phyloP scores from a whole-genome alignment of 2,329 filamentous ascomycete genomes.

The Epichloe typhina region DNA sequence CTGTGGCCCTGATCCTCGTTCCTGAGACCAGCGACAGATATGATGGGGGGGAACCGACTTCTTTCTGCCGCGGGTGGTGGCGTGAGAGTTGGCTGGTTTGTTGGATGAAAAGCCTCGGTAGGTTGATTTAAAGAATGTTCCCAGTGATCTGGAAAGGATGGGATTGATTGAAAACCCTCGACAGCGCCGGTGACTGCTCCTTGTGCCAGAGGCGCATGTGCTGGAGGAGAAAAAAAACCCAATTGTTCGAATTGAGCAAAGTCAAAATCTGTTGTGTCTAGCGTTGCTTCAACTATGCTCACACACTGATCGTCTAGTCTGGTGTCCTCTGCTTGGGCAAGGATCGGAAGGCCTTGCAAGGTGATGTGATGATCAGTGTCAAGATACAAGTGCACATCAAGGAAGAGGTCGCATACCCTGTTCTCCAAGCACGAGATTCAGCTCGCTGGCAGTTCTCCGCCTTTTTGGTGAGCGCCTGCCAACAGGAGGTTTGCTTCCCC shows the following conservation, averaged over 20 bases:
- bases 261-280: constrained; percentile 21
- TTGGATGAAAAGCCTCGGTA: constrained; percentile 4
- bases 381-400: not conserved
- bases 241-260: constrained; percentile 22
- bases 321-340: constrained; percentile 12
- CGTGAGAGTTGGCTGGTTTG: not conserved
- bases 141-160: constrained; percentile 14
- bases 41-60: not conserved
- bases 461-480: constrained; percentile 24
- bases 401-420: constrained; percentile 18
- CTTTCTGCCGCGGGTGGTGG: not conserved
- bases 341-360: constrained; percentile 12
- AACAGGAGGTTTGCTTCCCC: constrained; percentile 6
- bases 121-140: constrained; percentile 8
- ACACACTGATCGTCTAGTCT: constrained; percentile 14
- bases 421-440: constrained; percentile 21
- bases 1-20: not conserved
- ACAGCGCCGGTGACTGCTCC: constrained; percentile 9
- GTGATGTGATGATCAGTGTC: not conserved
- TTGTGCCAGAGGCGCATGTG: constrained; percentile 18
- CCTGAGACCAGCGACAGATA: not conserved
- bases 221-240: constrained; percentile 13
- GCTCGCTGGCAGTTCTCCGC: constrained; percentile 21
- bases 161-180: constrained; percentile 8
- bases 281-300: constrained; percentile 16